A percentile compares a stretch with the other conserved stretches of the same genome.
Conservation (phyloP, 2,329 filamentous ascomycete species). For the Cladosporium colombiae region DNA sequence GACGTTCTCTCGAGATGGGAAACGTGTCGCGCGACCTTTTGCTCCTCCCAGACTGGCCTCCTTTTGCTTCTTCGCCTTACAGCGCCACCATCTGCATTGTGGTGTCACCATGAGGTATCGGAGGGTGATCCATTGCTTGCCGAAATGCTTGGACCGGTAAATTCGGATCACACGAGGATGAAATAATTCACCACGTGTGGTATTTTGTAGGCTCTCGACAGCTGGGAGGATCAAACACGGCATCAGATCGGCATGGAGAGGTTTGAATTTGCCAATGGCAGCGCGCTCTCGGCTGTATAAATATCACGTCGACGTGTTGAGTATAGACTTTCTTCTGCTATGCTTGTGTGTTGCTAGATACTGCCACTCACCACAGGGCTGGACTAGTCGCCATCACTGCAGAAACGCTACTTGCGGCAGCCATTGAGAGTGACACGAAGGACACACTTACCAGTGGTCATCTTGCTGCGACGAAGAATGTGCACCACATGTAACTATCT, state of each 20-base stretch:
- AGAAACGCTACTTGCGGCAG: background rate
- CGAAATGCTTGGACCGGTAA: background rate
- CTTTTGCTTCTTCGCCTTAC: background rate
- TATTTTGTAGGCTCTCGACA: background rate
- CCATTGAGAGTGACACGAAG: background rate
- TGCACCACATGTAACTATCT: background rate
- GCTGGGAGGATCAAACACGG: background rate
- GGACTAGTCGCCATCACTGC: background rate
- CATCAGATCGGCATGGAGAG: background rate
- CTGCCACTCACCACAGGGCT: background rate
- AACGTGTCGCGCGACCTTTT: constrained; percentile 9
- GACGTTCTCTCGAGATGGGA: background rate
- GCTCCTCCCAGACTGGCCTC: background rate
- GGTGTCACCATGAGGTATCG: background rate
- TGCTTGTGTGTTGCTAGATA: constrained; percentile 5
- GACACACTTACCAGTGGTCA: background rate
- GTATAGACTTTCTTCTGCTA: background rate
- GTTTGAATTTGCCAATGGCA: background rate
- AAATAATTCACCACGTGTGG: background rate
- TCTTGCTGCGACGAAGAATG: background rate
- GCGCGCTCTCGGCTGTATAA: background rate
- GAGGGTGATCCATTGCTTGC: background rate
- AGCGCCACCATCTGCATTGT: constrained; percentile 9
- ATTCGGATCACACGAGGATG: background rate
- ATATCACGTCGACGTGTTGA: background rate